Evolutionary conservation across 306 rosid species (phyloP).

Genomic region (Ammopiptanthus mongolicus): DNA sequence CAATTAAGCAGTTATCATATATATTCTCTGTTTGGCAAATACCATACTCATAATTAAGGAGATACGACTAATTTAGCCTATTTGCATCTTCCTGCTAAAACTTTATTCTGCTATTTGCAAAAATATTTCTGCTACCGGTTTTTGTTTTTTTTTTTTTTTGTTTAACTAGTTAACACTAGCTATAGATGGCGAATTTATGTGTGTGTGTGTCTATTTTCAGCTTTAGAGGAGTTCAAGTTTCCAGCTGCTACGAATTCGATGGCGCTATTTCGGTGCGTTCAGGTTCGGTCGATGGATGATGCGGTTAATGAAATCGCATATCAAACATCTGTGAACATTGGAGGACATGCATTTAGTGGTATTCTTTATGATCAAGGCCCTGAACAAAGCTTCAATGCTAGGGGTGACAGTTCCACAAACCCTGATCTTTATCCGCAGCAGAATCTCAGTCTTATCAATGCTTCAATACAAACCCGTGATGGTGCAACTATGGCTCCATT

Average conservation of each 20-base stretch:
- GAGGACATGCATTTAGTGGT: conserved; percentile 64
- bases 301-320: conserved; percentile 43
- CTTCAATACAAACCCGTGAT: not conserved
- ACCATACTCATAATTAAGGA: too few relatives aligned
- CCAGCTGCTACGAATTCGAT: conserved; percentile 39
- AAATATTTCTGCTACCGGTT: too few relatives aligned
- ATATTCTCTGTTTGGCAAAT: not conserved
- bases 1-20: not conserved
- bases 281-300: conserved; percentile 44
- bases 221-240: conserved; percentile 31
- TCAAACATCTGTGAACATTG: conserved; percentile 54
- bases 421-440: conserved; percentile 16
- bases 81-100: not conserved
- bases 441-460: conserved; percentile 17
- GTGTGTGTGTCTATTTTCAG: not conserved
- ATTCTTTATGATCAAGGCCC: conserved; percentile 71
- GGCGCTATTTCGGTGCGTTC: conserved; percentile 42
- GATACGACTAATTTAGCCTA: too few relatives aligned
- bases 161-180: not conserved
- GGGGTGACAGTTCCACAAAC: not conserved
- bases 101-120: not conserved
- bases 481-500: conserved; percentile 13
- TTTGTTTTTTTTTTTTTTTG: not conserved
- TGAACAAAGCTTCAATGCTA: not conserved
- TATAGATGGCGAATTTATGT: not conserved